phyloP scores from a whole-genome alignment of 768 basidiomycete species.

The Boletus edulis region DNA sequence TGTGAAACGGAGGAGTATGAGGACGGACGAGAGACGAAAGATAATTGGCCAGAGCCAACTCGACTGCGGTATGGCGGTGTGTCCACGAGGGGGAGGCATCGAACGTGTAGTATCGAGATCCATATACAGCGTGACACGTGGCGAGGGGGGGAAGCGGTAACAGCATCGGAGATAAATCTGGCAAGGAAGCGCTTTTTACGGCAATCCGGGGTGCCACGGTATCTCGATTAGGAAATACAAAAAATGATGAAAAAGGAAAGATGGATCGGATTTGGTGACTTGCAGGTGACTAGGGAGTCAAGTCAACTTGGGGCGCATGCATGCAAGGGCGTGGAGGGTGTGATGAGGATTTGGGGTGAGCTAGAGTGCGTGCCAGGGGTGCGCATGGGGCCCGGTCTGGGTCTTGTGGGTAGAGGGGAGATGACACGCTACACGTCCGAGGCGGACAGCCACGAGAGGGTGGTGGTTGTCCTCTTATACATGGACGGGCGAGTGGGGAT shows the following conservation, averaged over 20 bases:
- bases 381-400: conserved; percentile 17
- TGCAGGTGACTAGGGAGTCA: too few relatives aligned
- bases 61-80: conserved; percentile 19
- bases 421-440: conserved; percentile 5
- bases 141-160: background rate
- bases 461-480: conserved; percentile 18
- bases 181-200: conserved; percentile 15
- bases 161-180: conserved; percentile 29
- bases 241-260: conserved; percentile 9
- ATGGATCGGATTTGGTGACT: conserved; percentile 11
- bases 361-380: conserved; percentile 15
- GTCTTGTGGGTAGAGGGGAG: conserved; percentile 28
- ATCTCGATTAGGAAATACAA: conserved; percentile 19
- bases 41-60: conserved; percentile 4
- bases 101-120: conserved; percentile 21
- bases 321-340: conserved; percentile 21
- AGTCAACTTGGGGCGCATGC: conserved; percentile 7
- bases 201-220: conserved; percentile 32
- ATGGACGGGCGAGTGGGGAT: background rate
- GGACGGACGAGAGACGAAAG: background rate
- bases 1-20: background rate
- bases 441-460: conserved; percentile 22
- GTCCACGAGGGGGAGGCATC: conserved; percentile 14
- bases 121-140: conserved; percentile 24
- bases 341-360: conserved; percentile 26